Conservation (phyloP, 2,329 filamentous ascomycete species). For the Trichoderma sp. region DNA sequence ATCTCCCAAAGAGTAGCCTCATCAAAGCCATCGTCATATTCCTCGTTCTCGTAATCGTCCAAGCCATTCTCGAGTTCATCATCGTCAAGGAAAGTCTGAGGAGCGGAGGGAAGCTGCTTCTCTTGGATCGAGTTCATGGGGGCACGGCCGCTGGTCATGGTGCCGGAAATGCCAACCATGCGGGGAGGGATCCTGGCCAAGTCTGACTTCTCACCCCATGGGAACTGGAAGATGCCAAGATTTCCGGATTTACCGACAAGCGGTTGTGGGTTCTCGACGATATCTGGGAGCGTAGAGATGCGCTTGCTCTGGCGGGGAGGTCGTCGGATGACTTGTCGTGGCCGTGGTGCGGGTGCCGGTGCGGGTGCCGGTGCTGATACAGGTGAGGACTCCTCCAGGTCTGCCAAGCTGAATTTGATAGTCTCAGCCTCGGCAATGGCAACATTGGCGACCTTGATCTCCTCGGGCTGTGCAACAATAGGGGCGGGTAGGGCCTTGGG, state of each 20-base stretch:
- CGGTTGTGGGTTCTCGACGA: constrained; percentile 62
- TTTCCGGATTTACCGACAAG: constrained; percentile 60
- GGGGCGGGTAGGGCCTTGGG: background rate
- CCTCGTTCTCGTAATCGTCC: constrained; percentile 39
- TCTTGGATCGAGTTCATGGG: constrained; percentile 1
- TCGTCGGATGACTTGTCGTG: constrained; percentile 52
- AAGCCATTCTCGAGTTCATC: constrained; percentile 9
- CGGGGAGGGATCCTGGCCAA: constrained; percentile 48
- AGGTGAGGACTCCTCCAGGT: constrained; percentile 9
- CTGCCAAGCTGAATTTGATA: constrained; percentile 14
- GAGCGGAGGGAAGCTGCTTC: constrained; percentile 45
- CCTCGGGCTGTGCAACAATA: background rate
- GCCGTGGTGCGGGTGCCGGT: constrained; percentile 27
- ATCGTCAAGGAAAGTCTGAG: constrained; percentile 47
- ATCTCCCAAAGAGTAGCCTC: constrained; percentile 66
- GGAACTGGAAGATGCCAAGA: constrained; percentile 66
- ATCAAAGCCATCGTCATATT: constrained; percentile 57
- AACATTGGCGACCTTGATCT: background rate
- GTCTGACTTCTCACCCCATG: constrained; percentile 66
- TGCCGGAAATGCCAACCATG: constrained; percentile 47
- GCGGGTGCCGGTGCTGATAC: background rate
- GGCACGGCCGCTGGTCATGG: constrained; percentile 40
- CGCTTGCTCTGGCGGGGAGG: constrained; percentile 58
- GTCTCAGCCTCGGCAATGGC: background rate
- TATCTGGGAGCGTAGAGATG: constrained; percentile 63